Conservation (phyloP, 768 basidiomycete species). For the Pisolithus tinctorius region DNA sequence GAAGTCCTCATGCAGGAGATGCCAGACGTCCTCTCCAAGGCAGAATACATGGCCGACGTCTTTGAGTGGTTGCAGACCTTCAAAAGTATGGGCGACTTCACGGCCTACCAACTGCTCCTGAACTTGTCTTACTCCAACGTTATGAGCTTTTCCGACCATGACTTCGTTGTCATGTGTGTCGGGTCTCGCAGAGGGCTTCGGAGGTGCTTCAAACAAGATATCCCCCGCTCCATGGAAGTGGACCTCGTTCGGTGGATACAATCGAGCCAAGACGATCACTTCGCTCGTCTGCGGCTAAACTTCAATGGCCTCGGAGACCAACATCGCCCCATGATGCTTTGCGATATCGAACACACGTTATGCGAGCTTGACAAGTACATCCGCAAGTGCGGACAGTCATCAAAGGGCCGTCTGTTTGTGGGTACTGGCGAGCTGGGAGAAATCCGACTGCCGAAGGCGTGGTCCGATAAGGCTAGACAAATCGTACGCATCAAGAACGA, state of each 20-base stretch:
- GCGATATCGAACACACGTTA: constrained; percentile 72
- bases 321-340: constrained; percentile 48
- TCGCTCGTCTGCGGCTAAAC: constrained; percentile 47
- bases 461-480: constrained; percentile 42
- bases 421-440: constrained; percentile 22
- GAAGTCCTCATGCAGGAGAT: constrained; percentile 57
- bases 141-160: constrained; percentile 56
- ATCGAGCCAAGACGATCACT: constrained; percentile 52
- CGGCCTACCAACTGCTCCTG: constrained; percentile 60
- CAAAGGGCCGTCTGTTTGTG: constrained; percentile 32
- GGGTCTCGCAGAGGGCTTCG: constrained; percentile 61
- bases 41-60: constrained; percentile 56
- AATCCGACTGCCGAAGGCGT: constrained; percentile 44
- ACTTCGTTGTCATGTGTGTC: constrained; percentile 65
- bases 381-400: constrained; percentile 31
- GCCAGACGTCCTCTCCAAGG: constrained; percentile 38
- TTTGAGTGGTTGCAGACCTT: constrained; percentile 53
- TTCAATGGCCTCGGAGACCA: constrained; percentile 48
- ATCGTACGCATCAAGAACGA: constrained; percentile 35
- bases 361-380: constrained; percentile 80
- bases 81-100: constrained; percentile 72
- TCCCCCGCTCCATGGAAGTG: constrained; percentile 40
- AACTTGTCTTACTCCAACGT: constrained; percentile 51
- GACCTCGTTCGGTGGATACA: constrained; percentile 62
- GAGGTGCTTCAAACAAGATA: constrained; percentile 54